A percentile compares a stretch with the other conserved stretches of the same genome.
Conservation (phyloP, 768 basidiomycete genomes). For the Rickenella mellea region DNA sequence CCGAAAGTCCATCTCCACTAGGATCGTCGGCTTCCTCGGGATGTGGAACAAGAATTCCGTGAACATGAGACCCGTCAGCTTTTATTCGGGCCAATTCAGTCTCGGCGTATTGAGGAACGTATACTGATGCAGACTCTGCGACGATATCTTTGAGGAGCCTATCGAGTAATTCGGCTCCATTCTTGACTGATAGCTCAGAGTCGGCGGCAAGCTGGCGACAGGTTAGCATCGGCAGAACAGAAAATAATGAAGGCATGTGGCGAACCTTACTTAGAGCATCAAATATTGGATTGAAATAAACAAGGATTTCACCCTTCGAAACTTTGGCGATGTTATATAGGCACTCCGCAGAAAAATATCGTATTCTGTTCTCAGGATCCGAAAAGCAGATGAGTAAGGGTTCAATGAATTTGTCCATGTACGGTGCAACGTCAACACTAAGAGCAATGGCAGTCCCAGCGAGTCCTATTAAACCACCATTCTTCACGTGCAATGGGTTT, state of each 20-base stretch:
- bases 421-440: conserved; percentile 85
- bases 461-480: conserved; percentile 92
- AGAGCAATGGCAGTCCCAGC: conserved; percentile 97
- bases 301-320: conserved; percentile 90
- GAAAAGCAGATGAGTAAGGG: conserved; percentile 86
- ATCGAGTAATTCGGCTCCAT: conserved; percentile 94
- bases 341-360: conserved; percentile 97
- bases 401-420: conserved; percentile 88
- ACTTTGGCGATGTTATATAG: conserved; percentile 98
- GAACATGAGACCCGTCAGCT: conserved; percentile 32
- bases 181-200: conserved; percentile 93
- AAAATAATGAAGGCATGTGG: conserved; percentile 1
- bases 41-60: conserved; percentile 56
- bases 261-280: conserved; percentile 92
- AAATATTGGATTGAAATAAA: conserved; percentile 98
- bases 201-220: conserved; percentile 83
- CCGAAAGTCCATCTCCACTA: conserved; percentile 24
- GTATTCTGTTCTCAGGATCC: conserved; percentile 88
- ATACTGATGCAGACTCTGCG: conserved; percentile 90
- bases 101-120: conserved; percentile 82
- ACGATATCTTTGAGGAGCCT: conserved; percentile 97
- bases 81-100: conserved; percentile 53
- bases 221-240: conserved; percentile 5
- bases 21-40: conserved; percentile 40
- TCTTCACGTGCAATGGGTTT: conserved; percentile 82